A percentile compares a stretch with the other conserved stretches of the same genome.
Evolutionary conservation across 176 grass and related monocot genomes (phyloP).

Genomic region (Dendrocalamus sinicus): DNA sequence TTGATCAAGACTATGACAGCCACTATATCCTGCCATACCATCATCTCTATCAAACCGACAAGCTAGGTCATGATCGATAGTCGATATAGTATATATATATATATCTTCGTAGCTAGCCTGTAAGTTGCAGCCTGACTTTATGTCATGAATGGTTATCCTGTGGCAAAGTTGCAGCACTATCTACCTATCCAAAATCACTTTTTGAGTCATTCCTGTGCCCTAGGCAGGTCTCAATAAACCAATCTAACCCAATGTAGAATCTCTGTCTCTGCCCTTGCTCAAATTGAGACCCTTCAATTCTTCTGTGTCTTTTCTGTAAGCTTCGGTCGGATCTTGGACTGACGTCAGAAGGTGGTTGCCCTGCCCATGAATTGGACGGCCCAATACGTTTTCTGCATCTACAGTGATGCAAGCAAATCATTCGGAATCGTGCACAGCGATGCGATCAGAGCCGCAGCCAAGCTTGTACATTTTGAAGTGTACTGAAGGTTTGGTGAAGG

Average conservation of each 20-base stretch:
- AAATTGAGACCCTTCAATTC: neutral
- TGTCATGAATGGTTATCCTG: neutral
- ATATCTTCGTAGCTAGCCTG: neutral
- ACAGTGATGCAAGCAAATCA: neutral
- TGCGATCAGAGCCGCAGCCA: neutral
- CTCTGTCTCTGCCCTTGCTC: neutral
- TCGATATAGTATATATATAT: neutral
- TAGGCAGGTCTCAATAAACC: neutral
- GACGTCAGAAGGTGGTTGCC: neutral
- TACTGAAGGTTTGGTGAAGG: neutral
- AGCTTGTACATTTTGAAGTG: neutral
- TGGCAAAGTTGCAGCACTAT: constrained; percentile 4
- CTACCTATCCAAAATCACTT: neutral
- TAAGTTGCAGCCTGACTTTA: neutral
- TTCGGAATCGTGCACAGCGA: neutral
- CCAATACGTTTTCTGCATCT: neutral
- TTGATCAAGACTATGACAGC: neutral
- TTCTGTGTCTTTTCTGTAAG: neutral
- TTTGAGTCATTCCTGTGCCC: neutral
- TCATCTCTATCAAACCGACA: neutral
- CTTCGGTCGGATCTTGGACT: neutral
- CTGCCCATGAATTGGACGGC: neutral
- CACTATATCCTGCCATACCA: neutral
- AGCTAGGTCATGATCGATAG: neutral
- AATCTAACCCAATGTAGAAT: neutral